Evolutionary conservation across 2,329 filamentous ascomycete species (phyloP).

Genomic region (Blumeria graminis): DNA sequence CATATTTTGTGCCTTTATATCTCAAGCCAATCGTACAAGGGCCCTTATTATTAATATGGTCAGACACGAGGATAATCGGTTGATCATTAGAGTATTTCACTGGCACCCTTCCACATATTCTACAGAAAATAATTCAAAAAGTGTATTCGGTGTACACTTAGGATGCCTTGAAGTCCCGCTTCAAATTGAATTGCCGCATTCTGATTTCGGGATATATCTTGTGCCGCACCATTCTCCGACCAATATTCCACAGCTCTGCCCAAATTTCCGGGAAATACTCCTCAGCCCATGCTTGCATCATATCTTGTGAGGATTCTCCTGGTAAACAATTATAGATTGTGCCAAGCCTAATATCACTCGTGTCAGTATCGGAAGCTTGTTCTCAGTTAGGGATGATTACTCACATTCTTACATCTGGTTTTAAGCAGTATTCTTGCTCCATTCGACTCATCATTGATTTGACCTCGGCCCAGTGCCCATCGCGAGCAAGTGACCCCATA

Average conservation of each 20-base stretch:
- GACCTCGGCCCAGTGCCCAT: slow-evolving; percentile 44
- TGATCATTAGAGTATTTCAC: not conserved
- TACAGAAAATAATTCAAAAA: not conserved
- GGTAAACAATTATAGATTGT: slow-evolving; percentile 53
- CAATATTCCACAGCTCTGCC: slow-evolving; percentile 27
- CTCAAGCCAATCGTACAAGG: not conserved
- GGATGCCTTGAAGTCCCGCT: not conserved
- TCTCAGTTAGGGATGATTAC: slow-evolving; percentile 17
- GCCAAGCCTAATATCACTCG: slow-evolving; percentile 31
- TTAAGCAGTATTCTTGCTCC: slow-evolving; percentile 37
- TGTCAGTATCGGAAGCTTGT: not conserved
- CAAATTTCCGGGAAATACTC: slow-evolving; percentile 43
- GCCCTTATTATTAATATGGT: not conserved
- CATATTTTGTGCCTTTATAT: not conserved
- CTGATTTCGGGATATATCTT: not conserved
- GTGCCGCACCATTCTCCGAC: slow-evolving; percentile 4
- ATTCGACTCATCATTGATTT: slow-evolving; percentile 41
- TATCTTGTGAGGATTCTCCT: slow-evolving; percentile 36
- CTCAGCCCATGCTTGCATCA: slow-evolving; percentile 53
- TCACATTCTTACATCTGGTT: slow-evolving; percentile 47
- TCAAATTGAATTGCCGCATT: not conserved
- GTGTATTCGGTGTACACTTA: not conserved
- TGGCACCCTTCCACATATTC: not conserved
- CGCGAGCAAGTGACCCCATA: slow-evolving; percentile 48
- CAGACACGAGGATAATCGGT: not conserved